These are phyloP conservation scores for Massarina eburnea DNA, from an alignment of 2,329 filamentous ascomycete species.

Conservation along the genomic window DNA sequence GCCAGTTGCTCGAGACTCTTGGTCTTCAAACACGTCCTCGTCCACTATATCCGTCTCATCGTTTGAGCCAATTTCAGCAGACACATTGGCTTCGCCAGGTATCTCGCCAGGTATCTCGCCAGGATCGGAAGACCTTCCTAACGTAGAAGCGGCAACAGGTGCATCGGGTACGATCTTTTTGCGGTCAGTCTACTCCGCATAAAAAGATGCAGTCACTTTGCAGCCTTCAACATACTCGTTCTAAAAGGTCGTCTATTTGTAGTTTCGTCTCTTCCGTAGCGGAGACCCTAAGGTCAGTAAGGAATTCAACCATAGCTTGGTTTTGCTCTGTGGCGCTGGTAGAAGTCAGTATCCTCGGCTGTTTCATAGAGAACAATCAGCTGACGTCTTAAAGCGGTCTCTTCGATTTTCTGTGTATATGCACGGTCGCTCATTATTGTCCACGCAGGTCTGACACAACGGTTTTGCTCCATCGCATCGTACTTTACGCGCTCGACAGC, in stretches of 20 bases:
- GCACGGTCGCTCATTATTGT: constrained; percentile 21
- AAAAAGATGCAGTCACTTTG: not conserved
- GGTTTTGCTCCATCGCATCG: too few species aligned
- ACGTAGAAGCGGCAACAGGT: not conserved
- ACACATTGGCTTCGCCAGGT: constrained; percentile 22
- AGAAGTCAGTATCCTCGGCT: not conserved
- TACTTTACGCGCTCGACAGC: too few species aligned
- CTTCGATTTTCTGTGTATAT: constrained; percentile 27
- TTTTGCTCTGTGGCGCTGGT: constrained; percentile 10
- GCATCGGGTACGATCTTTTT: not conserved
- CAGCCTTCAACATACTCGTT: not conserved
- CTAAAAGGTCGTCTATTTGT: not conserved
- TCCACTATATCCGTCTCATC: constrained; percentile 30
- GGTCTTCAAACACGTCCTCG: constrained; percentile 33
- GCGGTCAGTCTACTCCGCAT: not conserved
- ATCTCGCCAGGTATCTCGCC: not conserved
- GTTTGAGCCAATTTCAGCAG: constrained; percentile 29
- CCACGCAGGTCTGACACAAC: too few species aligned
- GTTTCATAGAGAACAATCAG: not conserved
- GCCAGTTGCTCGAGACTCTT: constrained; percentile 33
- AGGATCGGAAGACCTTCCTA: not conserved
- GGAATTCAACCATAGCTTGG: constrained; percentile 8
- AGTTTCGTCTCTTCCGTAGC: constrained; percentile 1
- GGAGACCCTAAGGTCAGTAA: constrained; percentile 3
- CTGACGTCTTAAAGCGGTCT: constrained; percentile 20